Evolutionary conservation across 2,329 filamentous ascomycete species (phyloP).

Genomic region (Coniochaeta sp.): DNA sequence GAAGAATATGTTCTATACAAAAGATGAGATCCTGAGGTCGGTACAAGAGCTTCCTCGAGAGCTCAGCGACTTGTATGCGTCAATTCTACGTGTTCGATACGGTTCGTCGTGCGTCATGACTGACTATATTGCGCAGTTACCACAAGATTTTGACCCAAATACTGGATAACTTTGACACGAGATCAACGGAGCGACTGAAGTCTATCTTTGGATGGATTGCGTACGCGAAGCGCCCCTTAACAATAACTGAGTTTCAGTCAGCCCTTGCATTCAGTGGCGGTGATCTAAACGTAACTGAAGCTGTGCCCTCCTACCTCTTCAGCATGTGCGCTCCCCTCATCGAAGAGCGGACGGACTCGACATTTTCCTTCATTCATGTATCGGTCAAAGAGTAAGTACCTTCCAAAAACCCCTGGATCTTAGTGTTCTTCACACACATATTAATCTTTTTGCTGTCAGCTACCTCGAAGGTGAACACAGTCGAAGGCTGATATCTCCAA

Average conservation of each 20-base stretch:
- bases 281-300: neutral
- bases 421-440: neutral
- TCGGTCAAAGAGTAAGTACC: conserved; percentile 15
- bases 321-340: conserved; percentile 9
- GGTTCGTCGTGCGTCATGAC: neutral
- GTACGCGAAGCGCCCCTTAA: conserved; percentile 25
- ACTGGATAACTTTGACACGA: conserved; percentile 13
- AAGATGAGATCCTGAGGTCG: conserved; percentile 15
- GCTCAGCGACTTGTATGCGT: conserved; percentile 17
- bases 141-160: conserved; percentile 19
- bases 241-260: conserved; percentile 23
- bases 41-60: conserved; percentile 15
- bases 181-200: conserved; percentile 19
- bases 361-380: conserved; percentile 13
- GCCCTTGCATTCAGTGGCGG: conserved; percentile 19
- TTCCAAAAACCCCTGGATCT: neutral
- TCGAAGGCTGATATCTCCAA: conserved; percentile 5
- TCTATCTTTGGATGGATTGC: conserved; percentile 27
- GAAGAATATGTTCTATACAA: conserved; percentile 20
- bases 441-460: conserved; percentile 1
- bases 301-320: conserved; percentile 8
- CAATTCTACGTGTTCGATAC: neutral
- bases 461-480: conserved; percentile 9
- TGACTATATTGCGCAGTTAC: conserved; percentile 16
- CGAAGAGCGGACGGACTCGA: conserved; percentile 11